These are phyloP conservation scores for Passiflora organensis DNA, from an alignment of 345 rosid genomes.

Conservation along the genomic window DNA sequence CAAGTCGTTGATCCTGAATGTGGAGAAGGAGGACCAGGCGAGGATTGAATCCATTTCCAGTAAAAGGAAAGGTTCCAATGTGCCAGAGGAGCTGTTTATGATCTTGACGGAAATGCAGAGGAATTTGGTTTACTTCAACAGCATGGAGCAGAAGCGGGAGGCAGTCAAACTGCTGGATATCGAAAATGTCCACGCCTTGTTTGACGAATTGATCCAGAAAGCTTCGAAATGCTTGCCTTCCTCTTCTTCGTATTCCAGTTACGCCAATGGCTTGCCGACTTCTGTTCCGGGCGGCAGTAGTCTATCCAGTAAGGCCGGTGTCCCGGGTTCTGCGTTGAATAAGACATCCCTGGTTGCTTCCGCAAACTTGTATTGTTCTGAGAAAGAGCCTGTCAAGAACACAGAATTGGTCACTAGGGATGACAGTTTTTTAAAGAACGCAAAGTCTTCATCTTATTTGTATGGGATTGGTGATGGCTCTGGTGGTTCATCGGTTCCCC, in stretches of 20 bases:
- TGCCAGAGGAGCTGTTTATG: constrained; percentile 70
- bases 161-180: constrained; percentile 71
- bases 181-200: constrained; percentile 54
- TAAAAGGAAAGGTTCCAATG: constrained; percentile 40
- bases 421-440: constrained; percentile 61
- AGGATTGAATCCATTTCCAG: constrained; percentile 56
- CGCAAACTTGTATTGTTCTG: constrained; percentile 25
- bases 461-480: constrained; percentile 37
- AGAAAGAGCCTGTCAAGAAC: constrained; percentile 27
- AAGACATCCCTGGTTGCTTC: constrained; percentile 18
- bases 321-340: not conserved
- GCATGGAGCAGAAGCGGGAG: constrained; percentile 72
- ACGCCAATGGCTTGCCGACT: constrained; percentile 30
- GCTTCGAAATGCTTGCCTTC: constrained; percentile 64
- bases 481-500: constrained; percentile 36
- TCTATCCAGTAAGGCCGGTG: not conserved
- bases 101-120: constrained; percentile 71
- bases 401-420: constrained; percentile 51
- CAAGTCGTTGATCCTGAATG: constrained; percentile 46
- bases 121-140: constrained; percentile 43
- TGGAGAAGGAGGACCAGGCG: constrained; percentile 69
- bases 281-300: not conserved
- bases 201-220: constrained; percentile 78
- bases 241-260: constrained; percentile 30
- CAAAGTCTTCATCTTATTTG: constrained; percentile 43